Evolutionary conservation across 2,329 filamentous ascomycete genomes (phyloP), one percentile per base, ranked within the genome.

Genomic region (Aspergillus amoenus): DNA sequence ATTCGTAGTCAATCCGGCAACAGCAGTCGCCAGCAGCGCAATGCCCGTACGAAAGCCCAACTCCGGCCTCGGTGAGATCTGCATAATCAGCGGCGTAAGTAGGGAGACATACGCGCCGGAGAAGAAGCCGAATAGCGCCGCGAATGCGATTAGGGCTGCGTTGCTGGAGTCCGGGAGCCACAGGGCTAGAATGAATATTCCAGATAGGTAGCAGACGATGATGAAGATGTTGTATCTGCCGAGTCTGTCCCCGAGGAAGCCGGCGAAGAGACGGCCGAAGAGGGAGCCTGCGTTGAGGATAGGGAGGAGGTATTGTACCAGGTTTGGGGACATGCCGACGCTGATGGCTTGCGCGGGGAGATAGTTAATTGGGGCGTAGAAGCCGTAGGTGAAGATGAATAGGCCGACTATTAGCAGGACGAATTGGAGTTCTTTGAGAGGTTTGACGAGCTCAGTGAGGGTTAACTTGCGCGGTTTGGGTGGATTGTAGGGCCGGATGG

Each of bases 1-100:
- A 46, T 80, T 84, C 1, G 86, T 85, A 0, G 84, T 84, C 54
- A 91, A 72, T 0, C 84, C 86, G 5, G 84, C 86, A 17, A 90
- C 71, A 1, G 83, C 79, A 55, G 85, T 77, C 47, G 85, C 68
- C 15, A 83, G 79, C 65, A 88, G 88, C 6, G 83, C 76, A 0
- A 82, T 79, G 0, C 89, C 89, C 2, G 80, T 84, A 4, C 88
- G 77, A 1, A 85, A 81, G 8, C 88, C 89, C 39, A 91, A 85
- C 67, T 89, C 80, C 18, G 82, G 78, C 24, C 89, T 81, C 18
- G 88, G 84, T 2, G 82, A 85, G 60, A 91, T 86, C 65, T 90
- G 85, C 30, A 90, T 78, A 3, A 67, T 52, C 24, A 88, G 74
- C 0, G 87, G 80, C 0, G 88, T 83, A 0, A 77, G 76, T 17